phyloP scores from a whole-genome alignment of 352 stramenopile species.

The Globisporangium spinosum region DNA sequence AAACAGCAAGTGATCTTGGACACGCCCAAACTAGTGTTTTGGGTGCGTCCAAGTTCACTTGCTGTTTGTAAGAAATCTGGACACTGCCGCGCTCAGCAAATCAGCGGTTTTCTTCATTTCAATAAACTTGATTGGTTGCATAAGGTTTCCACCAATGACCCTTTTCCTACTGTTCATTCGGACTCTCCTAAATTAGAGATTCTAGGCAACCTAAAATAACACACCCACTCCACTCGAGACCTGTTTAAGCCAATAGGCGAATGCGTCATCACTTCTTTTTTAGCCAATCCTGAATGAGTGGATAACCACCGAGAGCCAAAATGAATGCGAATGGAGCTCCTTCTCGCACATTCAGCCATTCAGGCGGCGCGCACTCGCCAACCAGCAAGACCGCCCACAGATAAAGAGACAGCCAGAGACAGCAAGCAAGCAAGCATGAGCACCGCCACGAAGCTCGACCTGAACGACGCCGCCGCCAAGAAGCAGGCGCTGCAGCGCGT shows the following conservation, averaged over 20 bases:
- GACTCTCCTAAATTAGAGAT: too few species aligned
- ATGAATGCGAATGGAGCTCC: neutral
- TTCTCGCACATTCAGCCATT: conserved; percentile 8
- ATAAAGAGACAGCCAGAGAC: conserved; percentile 10
- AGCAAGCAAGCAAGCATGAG: conserved; percentile 18
- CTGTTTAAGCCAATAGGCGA: neutral
- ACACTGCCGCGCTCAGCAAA: too few species aligned
- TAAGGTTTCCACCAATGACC: too few species aligned
- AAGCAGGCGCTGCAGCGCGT: conserved; percentile 60
- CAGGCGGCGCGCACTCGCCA: conserved; percentile 1
- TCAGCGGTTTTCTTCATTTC: too few species aligned
- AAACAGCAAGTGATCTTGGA: too few species aligned
- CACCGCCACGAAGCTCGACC: conserved; percentile 31
- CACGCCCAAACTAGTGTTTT: too few species aligned
- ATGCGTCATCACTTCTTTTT: neutral
- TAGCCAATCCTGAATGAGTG: neutral
- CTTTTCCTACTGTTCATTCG: too few species aligned
- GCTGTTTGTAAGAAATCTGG: too few species aligned
- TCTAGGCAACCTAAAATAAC: too few species aligned
- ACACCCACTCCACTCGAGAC: too few species aligned
- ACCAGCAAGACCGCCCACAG: neutral
- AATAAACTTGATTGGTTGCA: too few species aligned
- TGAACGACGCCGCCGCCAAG: conserved; percentile 46
- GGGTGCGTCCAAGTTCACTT: too few species aligned
- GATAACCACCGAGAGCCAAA: neutral